Conservation (phyloP, 495 filamentous ascomycete species). For the Penicillium ucsense region DNA sequence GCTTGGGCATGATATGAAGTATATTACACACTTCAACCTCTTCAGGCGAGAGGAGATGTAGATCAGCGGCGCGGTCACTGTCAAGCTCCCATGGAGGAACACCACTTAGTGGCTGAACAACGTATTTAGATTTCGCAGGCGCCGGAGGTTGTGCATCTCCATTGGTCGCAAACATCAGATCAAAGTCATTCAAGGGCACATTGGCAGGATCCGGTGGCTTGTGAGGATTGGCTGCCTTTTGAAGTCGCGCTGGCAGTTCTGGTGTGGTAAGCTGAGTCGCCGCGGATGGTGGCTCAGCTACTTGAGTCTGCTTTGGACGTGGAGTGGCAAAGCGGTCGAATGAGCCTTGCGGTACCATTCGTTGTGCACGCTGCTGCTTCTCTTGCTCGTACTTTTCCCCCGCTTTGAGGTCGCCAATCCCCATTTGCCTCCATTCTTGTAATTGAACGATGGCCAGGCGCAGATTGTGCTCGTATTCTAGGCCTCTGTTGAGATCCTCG, state of each 20-base stretch:
- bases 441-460: constrained; percentile 82
- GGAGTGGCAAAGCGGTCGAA: constrained; percentile 70
- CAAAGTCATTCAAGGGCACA: constrained; percentile 31
- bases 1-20: constrained; percentile 78
- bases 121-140: constrained; percentile 37
- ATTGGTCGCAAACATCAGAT: constrained; percentile 33
- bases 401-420: constrained; percentile 69
- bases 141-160: constrained; percentile 33
- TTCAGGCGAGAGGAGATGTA: constrained; percentile 77
- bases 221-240: constrained; percentile 26
- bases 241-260: constrained; percentile 57
- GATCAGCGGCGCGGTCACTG: constrained; percentile 65
- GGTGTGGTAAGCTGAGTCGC: constrained; percentile 65
- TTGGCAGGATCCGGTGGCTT: constrained; percentile 24
- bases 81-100: constrained; percentile 59
- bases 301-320: constrained; percentile 39
- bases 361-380: constrained; percentile 66
- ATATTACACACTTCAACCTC: constrained; percentile 78
- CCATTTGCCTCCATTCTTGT: constrained; percentile 84
- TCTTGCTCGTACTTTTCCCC: constrained; percentile 95
- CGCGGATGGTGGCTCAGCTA: constrained; percentile 61
- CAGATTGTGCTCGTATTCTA: constrained; percentile 84
- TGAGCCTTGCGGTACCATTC: constrained; percentile 57
- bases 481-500: constrained; percentile 67
- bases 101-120: constrained; percentile 39